phyloP scores from a whole-genome alignment of 306 rosid genomes.

The Styphnolobium japonicum region DNA sequence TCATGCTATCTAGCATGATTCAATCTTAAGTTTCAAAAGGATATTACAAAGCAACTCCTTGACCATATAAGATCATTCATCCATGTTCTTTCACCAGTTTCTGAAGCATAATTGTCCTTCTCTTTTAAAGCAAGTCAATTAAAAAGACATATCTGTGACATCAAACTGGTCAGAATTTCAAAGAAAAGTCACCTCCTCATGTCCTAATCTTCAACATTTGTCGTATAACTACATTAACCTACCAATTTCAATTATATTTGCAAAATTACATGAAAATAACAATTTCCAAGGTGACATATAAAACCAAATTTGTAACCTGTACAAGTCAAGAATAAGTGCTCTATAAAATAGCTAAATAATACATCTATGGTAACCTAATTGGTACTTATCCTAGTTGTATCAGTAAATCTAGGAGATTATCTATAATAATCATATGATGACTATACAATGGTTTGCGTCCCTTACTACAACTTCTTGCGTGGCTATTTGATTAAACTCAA shows the following conservation, averaged over 20 bases:
- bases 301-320: background rate
- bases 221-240: background rate
- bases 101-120: background rate
- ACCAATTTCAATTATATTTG: slow-evolving; percentile 16
- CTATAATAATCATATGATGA: background rate
- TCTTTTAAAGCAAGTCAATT: background rate
- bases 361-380: background rate
- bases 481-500: background rate
- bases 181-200: slow-evolving; percentile 13
- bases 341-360: background rate
- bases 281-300: background rate
- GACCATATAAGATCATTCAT: slow-evolving; percentile 6
- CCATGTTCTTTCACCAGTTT: slow-evolving; percentile 1
- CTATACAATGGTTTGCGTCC: background rate
- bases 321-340: slow-evolving; percentile 10
- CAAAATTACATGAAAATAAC: slow-evolving; percentile 5
- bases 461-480: background rate
- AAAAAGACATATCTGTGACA: slow-evolving; percentile 2
- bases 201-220: slow-evolving; percentile 7
- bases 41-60: background rate
- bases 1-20: slow-evolving; percentile 3
- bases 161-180: slow-evolving; percentile 14
- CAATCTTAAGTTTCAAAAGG: background rate
- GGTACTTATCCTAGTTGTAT: background rate
- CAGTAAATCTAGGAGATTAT: background rate